Base-by-base conservation (phyloP, 108 stramenopile species). In the Cyclostephanos tholiformis region DNA sequence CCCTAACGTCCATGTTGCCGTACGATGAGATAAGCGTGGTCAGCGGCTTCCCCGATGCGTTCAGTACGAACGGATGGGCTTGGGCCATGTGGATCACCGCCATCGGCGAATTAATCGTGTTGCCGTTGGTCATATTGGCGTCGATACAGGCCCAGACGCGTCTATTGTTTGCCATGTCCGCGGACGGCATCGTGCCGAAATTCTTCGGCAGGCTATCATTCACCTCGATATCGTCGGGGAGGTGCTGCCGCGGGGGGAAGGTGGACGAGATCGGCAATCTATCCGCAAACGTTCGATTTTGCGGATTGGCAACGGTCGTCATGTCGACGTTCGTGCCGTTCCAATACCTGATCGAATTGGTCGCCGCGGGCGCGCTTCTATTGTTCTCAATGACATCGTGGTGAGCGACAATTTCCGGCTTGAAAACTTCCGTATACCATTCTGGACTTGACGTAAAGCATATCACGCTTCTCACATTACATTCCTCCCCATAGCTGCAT, bases 101-200 rank as follows among this genome's bases (percentile, higher is more conserved):
- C 3, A 36, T 49, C 30, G 59, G 59, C 14, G 59, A 60, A n/a
- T 35, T 60, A 60, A 36, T 91, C 39, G 94, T 91, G 12, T 71
- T 97, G 11, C 97, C 97, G 0, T 72, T 97, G 8, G 97, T 97
- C 4, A 95, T 97, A 17, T 63, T 97, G 44, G 85, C 95, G 8
- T 84, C 88, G 6, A 74, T 96, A 27, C 81, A 94, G 83, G 88
- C 95, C 27, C 97, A 97, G 72, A 91, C 95, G 14, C 85, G 96
- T 20, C 65, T 97, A 12, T 82, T 83, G 51, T 89, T 76, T 51
- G 93, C 93, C 17, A 84, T 97, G 88, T 88, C 92, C 11, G 72
- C 77, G 32, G 97, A 97, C 74, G 90, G 93, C 17, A 75, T 97
- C 11, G 59, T 96, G 14, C 97, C 95, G 8, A 16, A 32, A 10